Conservation (phyloP, 306 rosid species). For the Cucumis hystrix region DNA sequence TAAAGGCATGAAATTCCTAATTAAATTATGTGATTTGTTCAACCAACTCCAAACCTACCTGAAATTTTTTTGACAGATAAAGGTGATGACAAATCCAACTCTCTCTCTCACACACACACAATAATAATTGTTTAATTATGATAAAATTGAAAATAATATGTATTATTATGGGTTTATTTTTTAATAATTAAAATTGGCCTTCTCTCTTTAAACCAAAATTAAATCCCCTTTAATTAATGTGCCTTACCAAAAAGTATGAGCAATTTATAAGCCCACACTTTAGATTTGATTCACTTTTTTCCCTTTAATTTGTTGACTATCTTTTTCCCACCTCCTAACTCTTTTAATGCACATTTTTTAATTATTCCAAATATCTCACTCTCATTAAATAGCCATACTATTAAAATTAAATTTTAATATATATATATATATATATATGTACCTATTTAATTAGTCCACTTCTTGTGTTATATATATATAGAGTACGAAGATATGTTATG, state of each 20-base stretch:
- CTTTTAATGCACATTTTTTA: not conserved
- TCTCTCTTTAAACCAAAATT: not conserved
- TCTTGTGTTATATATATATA: too few relatives aligned
- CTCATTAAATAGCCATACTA: not conserved
- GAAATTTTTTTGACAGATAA: not conserved
- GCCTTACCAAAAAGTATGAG: conserved; percentile 8
- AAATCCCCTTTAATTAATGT: not conserved
- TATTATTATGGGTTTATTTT: not conserved
- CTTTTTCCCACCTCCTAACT: not conserved
- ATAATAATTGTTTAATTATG: not conserved
- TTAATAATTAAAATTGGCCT: not conserved
- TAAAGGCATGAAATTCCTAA: not conserved
- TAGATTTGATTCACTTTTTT: not conserved
- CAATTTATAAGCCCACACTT: conserved; percentile 7
- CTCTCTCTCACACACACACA: not conserved
- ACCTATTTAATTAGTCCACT: too few relatives aligned
- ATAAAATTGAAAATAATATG: not conserved
- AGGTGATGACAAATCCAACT: not conserved
- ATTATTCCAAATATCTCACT: not conserved
- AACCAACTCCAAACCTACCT: conserved; percentile 1
- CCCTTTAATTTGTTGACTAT: not conserved
- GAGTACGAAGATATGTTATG: too few relatives aligned
- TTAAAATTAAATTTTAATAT: not conserved
- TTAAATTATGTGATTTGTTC: not conserved
- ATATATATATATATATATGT: too few relatives aligned